Evolutionary conservation across 495 filamentous ascomycete species (phyloP), one percentile per base, ranked within the genome.

Genomic region (Penicillium argentinense): DNA sequence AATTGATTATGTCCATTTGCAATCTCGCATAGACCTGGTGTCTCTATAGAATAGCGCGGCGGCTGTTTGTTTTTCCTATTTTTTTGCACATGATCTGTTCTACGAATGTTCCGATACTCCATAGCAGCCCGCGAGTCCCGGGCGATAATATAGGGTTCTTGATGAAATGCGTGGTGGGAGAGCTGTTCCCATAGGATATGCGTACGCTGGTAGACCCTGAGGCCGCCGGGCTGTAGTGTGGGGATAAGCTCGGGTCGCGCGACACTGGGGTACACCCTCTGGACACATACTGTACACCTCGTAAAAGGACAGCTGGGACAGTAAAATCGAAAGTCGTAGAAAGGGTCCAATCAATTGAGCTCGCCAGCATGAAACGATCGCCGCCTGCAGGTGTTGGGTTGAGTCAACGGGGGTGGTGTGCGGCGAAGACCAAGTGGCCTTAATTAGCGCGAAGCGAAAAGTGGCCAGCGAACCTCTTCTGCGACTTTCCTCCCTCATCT

Each of bases 391-490:
- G 28, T 26, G 4, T 24, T 22, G 23, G 7, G 44, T 51, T 46
- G 52, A 55, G 44, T 59, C 51, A 51, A 27, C 39, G 33, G 32
- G 17, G 9, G 47, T 38, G 24, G 53, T 32, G 42, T 51, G 53
- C 51, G 49, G 52, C 44, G 56, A 66, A 64, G 67, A 69, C 67
- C 68, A 72, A 70, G 67, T 73, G 67, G 57, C 69, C 69, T 71
- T 61, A 66, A 66, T 69, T 71, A 73, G 67, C 67, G 69, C 54
- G 62, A 57, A 63, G 60, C 63, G 62, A 62, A 69, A 69, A 71
- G 66, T 71, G 69, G 67, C 67, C 69, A 73, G 63, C 67, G 63
- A 70, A 57, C 56, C 38, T 49, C 53, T 54, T 57, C 61, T 54
- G 68, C 58, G 62, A 45, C 51, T 64, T 60, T 59, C 56, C 61